A percentile compares a stretch with the other conserved stretches of the same genome.
These are phyloP conservation scores for Posidonia australis DNA, from an alignment of 106 monocot species.

Conservation along the genomic window DNA sequence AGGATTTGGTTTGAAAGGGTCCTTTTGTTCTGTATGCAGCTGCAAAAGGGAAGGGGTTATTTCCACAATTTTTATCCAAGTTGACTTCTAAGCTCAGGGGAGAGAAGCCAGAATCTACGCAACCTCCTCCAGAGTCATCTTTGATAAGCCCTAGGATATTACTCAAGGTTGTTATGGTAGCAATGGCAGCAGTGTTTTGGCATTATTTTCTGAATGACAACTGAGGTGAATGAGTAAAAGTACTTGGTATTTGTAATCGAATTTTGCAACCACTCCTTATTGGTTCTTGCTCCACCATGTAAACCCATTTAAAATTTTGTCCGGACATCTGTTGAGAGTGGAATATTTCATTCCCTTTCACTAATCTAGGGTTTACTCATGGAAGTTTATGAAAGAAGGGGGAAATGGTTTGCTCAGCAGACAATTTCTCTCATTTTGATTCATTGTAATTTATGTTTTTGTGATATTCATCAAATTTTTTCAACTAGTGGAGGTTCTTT, in stretches of 20 bases:
- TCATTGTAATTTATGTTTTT: no score
- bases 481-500: no score
- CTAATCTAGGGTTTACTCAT: no score
- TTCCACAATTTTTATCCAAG: slow-evolving; percentile 38
- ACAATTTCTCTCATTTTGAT: no score
- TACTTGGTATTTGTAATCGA: background rate
- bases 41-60: slow-evolving; percentile 22
- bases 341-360: no score
- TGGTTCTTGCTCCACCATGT: background rate
- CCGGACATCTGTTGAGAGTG: no score
- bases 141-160: slow-evolving; percentile 26
- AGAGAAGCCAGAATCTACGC: slow-evolving; percentile 5
- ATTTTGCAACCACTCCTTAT: background rate
- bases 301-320: no score
- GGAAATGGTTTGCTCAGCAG: no score
- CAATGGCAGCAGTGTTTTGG: slow-evolving; percentile 33
- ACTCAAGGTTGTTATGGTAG: slow-evolving; percentile 42
- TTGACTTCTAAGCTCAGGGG: slow-evolving; percentile 34
- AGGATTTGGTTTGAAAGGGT: background rate
- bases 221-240: background rate
- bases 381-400: no score
- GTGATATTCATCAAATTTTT: no score
- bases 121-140: slow-evolving; percentile 13
- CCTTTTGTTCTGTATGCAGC: slow-evolving; percentile 18
- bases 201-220: slow-evolving; percentile 31